Evolutionary conservation across 1,284 basidiomycete species (phyloP).

Genomic region (Ganoderma boninense): DNA sequence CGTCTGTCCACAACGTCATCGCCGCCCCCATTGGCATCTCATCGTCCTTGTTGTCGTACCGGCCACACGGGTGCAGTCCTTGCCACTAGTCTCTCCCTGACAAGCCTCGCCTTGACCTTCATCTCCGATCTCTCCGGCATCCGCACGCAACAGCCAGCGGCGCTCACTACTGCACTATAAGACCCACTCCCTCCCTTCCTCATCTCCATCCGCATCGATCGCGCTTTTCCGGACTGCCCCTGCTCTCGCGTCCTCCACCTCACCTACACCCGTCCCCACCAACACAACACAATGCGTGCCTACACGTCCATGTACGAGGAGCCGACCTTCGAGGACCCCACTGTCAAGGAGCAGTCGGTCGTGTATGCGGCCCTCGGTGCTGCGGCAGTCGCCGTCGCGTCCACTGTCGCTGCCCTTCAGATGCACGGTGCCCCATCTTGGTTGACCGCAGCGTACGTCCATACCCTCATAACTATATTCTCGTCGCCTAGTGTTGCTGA

Average conservation of each 20-base stretch:
- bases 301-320: conserved; percentile 31
- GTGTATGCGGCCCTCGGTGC: conserved; percentile 28
- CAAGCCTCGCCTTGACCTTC: conserved; percentile 1
- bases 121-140: conserved; percentile 18
- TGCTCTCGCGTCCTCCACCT: not conserved
- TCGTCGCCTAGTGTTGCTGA: conserved; percentile 8
- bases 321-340: conserved; percentile 29
- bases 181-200: conserved; percentile 8
- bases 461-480: conserved; percentile 8
- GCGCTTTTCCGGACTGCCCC: not conserved
- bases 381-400: conserved; percentile 31
- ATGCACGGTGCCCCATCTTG: conserved; percentile 24
- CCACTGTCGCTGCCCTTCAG: conserved; percentile 32
- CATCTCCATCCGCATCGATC: conserved; percentile 1
- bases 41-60: not conserved
- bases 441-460: conserved; percentile 34
- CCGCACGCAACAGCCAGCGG: conserved; percentile 11
- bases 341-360: conserved; percentile 29
- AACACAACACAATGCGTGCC: conserved; percentile 28
- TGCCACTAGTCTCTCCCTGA: not conserved
- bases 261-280: not conserved
- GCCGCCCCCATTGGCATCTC: not conserved
- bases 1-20: not conserved
- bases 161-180: conserved; percentile 16
- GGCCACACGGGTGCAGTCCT: not conserved